phyloP scores from a whole-genome alignment of 257 asterid genomes.

The Buddleja alternifolia region DNA sequence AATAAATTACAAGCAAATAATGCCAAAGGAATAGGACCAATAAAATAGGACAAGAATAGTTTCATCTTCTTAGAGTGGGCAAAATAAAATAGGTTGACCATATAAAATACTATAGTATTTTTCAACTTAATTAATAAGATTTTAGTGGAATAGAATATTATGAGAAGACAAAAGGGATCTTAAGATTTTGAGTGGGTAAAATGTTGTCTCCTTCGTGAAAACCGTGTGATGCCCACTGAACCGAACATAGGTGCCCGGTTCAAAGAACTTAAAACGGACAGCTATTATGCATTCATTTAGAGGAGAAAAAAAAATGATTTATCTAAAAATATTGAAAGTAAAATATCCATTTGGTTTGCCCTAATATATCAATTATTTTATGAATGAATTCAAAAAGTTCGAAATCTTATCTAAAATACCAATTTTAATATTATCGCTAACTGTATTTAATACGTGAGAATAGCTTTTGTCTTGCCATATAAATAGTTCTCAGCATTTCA shows the following conservation, averaged over 20 bases:
- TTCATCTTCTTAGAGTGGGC: conserved; percentile 25
- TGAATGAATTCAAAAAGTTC: too few relatives aligned
- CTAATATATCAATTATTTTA: too few relatives aligned
- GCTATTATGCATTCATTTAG: neutral
- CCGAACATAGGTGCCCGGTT: conserved; percentile 12
- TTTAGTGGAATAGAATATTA: conserved; percentile 16
- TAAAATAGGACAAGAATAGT: conserved; percentile 7
- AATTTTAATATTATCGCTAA: too few relatives aligned
- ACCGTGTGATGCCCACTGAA: conserved; percentile 28
- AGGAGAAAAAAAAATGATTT: too few relatives aligned
- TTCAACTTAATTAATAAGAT: neutral
- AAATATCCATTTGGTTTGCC: too few relatives aligned
- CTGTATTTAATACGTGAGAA: too few relatives aligned
- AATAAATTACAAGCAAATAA: conserved; percentile 4
- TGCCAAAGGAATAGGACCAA: conserved; percentile 14
- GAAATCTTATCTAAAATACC: too few relatives aligned
- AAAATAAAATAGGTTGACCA: conserved; percentile 16
- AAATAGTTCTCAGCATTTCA: too few relatives aligned
- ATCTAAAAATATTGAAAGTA: too few relatives aligned
- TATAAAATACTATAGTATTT: neutral
- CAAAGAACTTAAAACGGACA: neutral
- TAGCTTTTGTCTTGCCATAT: too few relatives aligned
- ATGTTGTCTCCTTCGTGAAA: conserved; percentile 41
- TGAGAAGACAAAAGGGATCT: conserved; percentile 20
- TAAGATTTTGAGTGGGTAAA: conserved; percentile 32